Conservation (phyloP, 441 rosid genomes). For the Flueggea neowawraea region DNA sequence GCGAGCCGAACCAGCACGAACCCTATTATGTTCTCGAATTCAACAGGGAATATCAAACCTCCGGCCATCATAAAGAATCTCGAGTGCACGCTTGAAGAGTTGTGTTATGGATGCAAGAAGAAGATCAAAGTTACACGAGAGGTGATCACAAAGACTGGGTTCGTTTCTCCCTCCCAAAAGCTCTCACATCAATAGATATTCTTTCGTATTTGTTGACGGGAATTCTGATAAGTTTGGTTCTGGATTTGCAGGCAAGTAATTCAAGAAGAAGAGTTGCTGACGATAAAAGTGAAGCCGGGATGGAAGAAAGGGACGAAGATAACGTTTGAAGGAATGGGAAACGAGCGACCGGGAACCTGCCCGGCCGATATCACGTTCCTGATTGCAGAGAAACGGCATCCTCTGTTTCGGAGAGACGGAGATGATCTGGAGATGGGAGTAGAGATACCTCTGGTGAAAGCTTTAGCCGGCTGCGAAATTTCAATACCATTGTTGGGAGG, state of each 20-base stretch:
- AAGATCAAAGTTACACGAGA: constrained; percentile 77
- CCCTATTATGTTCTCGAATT: constrained; percentile 77
- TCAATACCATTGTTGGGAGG: constrained; percentile 64
- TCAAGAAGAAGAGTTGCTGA: constrained; percentile 58
- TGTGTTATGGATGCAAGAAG: constrained; percentile 76
- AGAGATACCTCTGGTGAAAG: constrained; percentile 60
- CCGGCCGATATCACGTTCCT: constrained; percentile 66
- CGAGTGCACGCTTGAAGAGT: constrained; percentile 82
- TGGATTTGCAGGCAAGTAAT: constrained; percentile 29
- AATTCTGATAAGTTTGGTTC: neutral
- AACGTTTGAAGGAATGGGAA: constrained; percentile 79
- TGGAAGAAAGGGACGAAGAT: constrained; percentile 81
- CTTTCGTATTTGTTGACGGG: too few relatives aligned
- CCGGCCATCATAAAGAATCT: constrained; percentile 53
- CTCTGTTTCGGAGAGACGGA: constrained; percentile 49
- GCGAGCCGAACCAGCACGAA: constrained; percentile 26
- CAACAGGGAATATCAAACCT: constrained; percentile 55
- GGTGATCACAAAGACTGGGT: constrained; percentile 57
- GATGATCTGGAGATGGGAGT: constrained; percentile 59
- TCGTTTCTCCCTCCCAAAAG: constrained; percentile 8
- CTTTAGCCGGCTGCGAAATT: constrained; percentile 62
- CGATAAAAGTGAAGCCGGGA: constrained; percentile 76
- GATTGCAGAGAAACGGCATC: constrained; percentile 55
- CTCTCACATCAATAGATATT: too few relatives aligned
- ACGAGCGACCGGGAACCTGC: constrained; percentile 51